Base-by-base conservation (phyloP, 495 filamentous ascomycete genomes). In the Trichoderma parareesei region DNA sequence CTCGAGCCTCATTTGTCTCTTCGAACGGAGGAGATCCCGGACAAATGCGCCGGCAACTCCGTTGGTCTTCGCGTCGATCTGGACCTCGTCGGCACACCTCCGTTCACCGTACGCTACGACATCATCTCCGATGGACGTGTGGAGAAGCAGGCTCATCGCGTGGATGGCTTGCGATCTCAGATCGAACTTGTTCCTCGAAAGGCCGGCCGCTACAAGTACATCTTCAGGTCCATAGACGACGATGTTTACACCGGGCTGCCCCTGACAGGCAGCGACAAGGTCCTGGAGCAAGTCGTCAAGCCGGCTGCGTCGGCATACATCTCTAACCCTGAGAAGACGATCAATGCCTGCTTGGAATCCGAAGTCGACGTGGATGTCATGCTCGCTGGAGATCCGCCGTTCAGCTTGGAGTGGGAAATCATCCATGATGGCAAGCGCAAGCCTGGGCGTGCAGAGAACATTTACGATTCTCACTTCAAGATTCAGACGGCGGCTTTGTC, bases 21-120 rank as follows among this genome's bases (percentile, higher is more conserved):
- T 44, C 82, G 79, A 49, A 75, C 86, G 2, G 88, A 96, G 68
- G 88, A 91, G 68, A 90, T 98, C 41, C 87, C 88, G 46, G 94
- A 98, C 71, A 96, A 93, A 69, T 98, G 94, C 74, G 93, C 92
- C 46, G 90, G 92, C 60, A 96, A 90, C 69, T 90, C 93, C 0
- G 89, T 98, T 67, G 94, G 94, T 33, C 80, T 98, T 44, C 82
- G 87, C 11, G 90, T 98, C 33, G 90, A 92, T 69, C 76, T 98
- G 53, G 90, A 97, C 67, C 75, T 98, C 49, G 87, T 90, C 33
- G 94, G 94, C 41, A 95, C 92, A 0, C 94, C 94, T 62, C 92
- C 92, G 5, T 98, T 98, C 76, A 76, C 79, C 8, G 78, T 98
- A 35, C 75, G 77, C 3, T 98, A 96, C 70, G 84, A 84, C 38